phyloP scores from a whole-genome alignment of 352 stramenopile genomes.

The Paralagenidium karlingii region DNA sequence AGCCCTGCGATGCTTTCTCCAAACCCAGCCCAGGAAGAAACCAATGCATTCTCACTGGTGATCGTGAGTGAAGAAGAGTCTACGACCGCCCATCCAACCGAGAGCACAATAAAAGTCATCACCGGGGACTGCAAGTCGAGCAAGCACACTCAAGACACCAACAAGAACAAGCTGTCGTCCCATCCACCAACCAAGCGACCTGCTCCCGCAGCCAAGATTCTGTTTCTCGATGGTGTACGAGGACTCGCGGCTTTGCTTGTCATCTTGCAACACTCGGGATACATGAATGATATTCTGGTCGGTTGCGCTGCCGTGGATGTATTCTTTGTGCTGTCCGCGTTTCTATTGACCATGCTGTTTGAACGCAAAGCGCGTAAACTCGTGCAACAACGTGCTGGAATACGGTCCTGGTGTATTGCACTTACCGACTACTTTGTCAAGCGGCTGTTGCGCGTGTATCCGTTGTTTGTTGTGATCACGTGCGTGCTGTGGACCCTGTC shows the following conservation, averaged over 20 bases:
- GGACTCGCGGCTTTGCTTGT: constrained; percentile 7
- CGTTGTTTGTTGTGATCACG: constrained; percentile 21
- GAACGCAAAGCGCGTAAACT: constrained; percentile 17
- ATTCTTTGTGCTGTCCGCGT: constrained; percentile 13
- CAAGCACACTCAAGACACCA: too few species aligned
- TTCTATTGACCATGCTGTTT: constrained; percentile 12
- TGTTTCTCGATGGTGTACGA: constrained; percentile 8
- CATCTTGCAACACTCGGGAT: constrained; percentile 8
- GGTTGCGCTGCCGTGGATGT: constrained; percentile 7
- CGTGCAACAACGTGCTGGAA: constrained; percentile 9
- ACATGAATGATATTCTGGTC: constrained; percentile 5
- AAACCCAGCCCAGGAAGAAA: too few species aligned
- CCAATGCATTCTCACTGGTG: too few species aligned
- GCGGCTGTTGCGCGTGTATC: constrained; percentile 32
- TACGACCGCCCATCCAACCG: too few species aligned
- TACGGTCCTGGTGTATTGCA: constrained; percentile 15
- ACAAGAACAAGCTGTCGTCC: too few species aligned
- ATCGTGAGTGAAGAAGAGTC: too few species aligned
- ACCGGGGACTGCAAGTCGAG: too few species aligned
- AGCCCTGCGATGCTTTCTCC: too few species aligned
- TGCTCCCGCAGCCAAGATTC: too few species aligned
- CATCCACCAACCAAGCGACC: too few species aligned
- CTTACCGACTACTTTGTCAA: constrained; percentile 30
- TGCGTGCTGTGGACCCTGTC: constrained; percentile 16
- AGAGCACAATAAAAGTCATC: too few species aligned